A percentile compares a stretch with the other conserved stretches of the same genome.
phyloP scores from a whole-genome alignment of 352 stramenopile genomes.

The Elongisporangium undulatum region DNA sequence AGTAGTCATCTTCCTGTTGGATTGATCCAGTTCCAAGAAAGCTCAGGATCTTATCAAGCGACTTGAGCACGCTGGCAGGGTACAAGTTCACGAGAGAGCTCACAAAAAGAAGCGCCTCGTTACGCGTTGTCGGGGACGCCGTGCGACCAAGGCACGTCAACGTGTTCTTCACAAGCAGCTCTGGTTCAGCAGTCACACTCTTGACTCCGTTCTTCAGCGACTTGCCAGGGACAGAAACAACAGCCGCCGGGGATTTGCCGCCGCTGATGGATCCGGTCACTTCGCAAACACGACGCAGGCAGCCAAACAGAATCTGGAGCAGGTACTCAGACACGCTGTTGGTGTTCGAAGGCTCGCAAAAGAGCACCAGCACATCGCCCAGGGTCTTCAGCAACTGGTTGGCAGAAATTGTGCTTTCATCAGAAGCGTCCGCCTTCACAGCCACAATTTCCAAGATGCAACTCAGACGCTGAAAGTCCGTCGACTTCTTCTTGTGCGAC shows the following conservation, averaged over 20 bases:
- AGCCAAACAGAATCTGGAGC: slow-evolving; percentile 76
- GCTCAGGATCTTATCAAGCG: slow-evolving; percentile 73
- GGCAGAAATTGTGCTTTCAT: slow-evolving; percentile 15
- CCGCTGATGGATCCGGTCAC: slow-evolving; percentile 11
- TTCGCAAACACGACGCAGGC: slow-evolving; percentile 69
- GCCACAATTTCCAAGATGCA: slow-evolving; percentile 76
- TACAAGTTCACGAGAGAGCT: slow-evolving; percentile 75
- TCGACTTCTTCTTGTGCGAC: slow-evolving; percentile 11
- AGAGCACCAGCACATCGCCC: slow-evolving; percentile 49
- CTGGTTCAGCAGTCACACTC: slow-evolving; percentile 29
- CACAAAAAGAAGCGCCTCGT: slow-evolving; percentile 80
- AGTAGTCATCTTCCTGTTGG: slow-evolving; percentile 81
- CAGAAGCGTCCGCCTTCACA: slow-evolving; percentile 52
- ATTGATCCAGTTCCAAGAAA: slow-evolving; percentile 57
- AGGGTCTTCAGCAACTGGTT: slow-evolving; percentile 45
- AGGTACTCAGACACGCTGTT: slow-evolving; percentile 72
- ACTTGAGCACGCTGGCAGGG: slow-evolving; percentile 62
- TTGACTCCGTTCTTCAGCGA: slow-evolving; percentile 7
- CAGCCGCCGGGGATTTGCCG: background rate
- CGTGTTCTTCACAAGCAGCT: slow-evolving; percentile 77
- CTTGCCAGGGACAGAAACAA: background rate
- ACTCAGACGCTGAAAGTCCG: slow-evolving; percentile 46
- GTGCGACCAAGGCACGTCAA: slow-evolving; percentile 60
- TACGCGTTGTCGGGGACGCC: slow-evolving; percentile 70
- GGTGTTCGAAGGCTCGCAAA: slow-evolving; percentile 48